A percentile compares a stretch with the other conserved stretches of the same genome.
phyloP scores from a whole-genome alignment of 306 rosid genomes.

The Cajanus cajan region DNA sequence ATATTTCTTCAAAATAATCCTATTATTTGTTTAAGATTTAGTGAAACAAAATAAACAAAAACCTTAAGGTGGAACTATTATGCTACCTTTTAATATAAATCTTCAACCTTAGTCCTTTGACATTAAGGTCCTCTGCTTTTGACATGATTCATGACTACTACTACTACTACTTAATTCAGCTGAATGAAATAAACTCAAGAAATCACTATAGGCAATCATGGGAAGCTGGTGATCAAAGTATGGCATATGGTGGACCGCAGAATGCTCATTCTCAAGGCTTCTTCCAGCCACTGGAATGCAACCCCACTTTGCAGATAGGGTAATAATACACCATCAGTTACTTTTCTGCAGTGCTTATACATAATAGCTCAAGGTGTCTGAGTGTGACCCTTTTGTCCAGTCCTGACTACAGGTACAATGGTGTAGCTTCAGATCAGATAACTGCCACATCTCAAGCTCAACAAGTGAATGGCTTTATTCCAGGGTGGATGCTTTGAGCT shows the following conservation, averaged over 20 bases:
- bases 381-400: conserved; percentile 8
- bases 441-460: conserved; percentile 57
- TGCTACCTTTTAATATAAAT: background rate
- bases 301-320: conserved; percentile 92
- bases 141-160: background rate
- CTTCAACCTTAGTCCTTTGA: background rate
- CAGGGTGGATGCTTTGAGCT: conserved; percentile 91
- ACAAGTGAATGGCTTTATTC: conserved; percentile 76
- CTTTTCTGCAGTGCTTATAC: background rate
- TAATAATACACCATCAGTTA: conserved; percentile 16
- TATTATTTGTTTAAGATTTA: background rate
- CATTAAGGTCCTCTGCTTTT: background rate
- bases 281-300: conserved; percentile 82
- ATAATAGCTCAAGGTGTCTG: background rate
- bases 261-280: conserved; percentile 70
- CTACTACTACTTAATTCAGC: too few species aligned
- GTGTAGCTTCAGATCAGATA: conserved; percentile 61
- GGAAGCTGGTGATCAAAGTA: conserved; percentile 73
- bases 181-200: conserved; percentile 75
- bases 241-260: conserved; percentile 56
- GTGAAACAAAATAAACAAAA: background rate
- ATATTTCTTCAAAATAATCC: background rate
- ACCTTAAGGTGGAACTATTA: background rate
- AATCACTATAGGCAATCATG: conserved; percentile 63
- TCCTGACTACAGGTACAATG: conserved; percentile 53